Evolutionary conservation across 2,329 filamentous ascomycete species (phyloP), one percentile per base, ranked within the genome.

Genomic region (Sphaerulina musiva): DNA sequence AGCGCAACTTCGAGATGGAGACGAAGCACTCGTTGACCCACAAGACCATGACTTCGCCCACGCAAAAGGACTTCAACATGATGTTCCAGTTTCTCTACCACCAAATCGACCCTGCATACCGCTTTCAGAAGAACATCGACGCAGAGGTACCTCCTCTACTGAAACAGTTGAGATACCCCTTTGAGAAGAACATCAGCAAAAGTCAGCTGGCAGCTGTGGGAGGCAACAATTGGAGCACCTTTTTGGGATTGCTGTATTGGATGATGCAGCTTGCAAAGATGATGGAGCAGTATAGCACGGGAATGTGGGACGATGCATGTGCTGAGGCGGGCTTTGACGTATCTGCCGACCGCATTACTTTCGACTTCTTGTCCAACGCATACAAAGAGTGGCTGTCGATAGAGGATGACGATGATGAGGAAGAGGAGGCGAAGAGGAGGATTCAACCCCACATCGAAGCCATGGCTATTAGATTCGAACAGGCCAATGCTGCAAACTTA

Each of bases 71-170:
- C 70, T 98, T 98, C 75, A 93, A 95, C 67, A 86, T 82, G 72
- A 95, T 98, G 80, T 98, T 98, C 68, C 90, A 97, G 67, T 98
- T 92, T 88, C 78, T 98, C 3, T 98, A 98, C 71, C 89, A 90
- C 66, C 87, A 90, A 54, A 95, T 98, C 68, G 93, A 98, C 68
- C 93, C 93, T 0, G 87, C 85, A 64, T 95, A 97, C 70, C 84
- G 85, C 36, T 97, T 98, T 66, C 85, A 91, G 66, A 96, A 96
- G 71, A 88, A 86, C 48, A 95, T 97, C 65, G 93, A 97, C 69
- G 86, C 92, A 53, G 95, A 98, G 69, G 91, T 97, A 0, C 91
- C 92, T 10, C 85, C 90, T 0, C 84, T 98, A 43, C 76, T 98
- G 55, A 95, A 95, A 68, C 92, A 96, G 69, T 75, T 98, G 66